Conservation (phyloP, 2,329 filamentous ascomycete species). For the Monilinia aucupariae region DNA sequence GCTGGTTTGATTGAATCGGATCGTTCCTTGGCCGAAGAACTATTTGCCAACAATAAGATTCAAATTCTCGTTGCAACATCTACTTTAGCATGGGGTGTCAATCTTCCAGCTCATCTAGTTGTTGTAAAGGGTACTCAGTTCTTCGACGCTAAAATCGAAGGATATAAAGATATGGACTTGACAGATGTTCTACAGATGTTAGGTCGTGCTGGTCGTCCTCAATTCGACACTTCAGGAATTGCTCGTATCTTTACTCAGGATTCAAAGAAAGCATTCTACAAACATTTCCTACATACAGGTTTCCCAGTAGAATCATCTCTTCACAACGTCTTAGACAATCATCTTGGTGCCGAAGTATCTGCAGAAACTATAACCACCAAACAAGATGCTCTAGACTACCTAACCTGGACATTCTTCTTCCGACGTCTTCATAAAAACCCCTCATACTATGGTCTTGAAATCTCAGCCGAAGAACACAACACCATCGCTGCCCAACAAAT, state of each 20-base stretch:
- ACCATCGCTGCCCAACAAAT: conserved; percentile 76
- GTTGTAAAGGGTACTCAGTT: conserved; percentile 98
- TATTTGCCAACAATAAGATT: conserved; percentile 97
- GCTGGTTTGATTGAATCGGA: conserved; percentile 94
- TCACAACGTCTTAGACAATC: conserved; percentile 94
- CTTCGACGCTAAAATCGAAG: conserved; percentile 96
- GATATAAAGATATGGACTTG: conserved; percentile 97
- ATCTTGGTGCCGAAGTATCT: conserved; percentile 90
- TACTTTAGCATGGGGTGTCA: conserved; percentile 96
- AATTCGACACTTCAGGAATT: conserved; percentile 94
- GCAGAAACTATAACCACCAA: conserved; percentile 89
- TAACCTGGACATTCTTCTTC: conserved; percentile 99
- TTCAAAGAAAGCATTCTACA: conserved; percentile 97
- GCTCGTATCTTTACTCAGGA: conserved; percentile 97
- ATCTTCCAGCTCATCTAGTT: conserved; percentile 91
- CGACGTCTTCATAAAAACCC: conserved; percentile 95
- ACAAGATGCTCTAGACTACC: conserved; percentile 93
- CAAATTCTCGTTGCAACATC: conserved; percentile 86
- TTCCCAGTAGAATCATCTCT: conserved; percentile 96
- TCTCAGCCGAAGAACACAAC: conserved; percentile 87
- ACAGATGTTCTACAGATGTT: conserved; percentile 98
- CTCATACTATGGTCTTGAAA: conserved; percentile 93
- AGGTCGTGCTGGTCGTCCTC: conserved; percentile 87
- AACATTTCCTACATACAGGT: conserved; percentile 96
- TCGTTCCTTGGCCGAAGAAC: conserved; percentile 82